These are phyloP conservation scores for Fraxinus xanthoxyloides DNA, from an alignment of 305 asterid species.

Conservation along the genomic window DNA sequence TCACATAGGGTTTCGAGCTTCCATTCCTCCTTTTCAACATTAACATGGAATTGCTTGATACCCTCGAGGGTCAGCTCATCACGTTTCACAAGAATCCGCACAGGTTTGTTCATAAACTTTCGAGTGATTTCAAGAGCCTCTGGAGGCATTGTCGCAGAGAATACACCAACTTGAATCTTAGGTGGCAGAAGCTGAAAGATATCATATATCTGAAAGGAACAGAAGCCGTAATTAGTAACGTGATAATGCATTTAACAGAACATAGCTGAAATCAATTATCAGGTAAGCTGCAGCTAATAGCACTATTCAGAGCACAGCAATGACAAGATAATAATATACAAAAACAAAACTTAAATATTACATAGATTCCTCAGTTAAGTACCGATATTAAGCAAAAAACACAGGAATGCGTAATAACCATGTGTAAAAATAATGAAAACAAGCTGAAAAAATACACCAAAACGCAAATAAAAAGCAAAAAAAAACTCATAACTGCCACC, in stretches of 20 bases:
- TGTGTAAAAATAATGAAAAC: neutral
- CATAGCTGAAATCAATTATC: neutral
- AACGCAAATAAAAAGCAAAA: neutral
- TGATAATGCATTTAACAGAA: neutral
- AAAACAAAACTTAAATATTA: neutral
- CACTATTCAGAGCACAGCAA: neutral
- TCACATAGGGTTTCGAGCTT: slow-evolving; percentile 14
- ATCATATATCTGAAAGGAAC: slow-evolving; percentile 6
- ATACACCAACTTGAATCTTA: slow-evolving; percentile 18
- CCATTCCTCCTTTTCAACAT: slow-evolving; percentile 17
- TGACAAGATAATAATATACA: neutral
- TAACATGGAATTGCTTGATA: slow-evolving; percentile 12
- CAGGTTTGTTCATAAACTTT: slow-evolving; percentile 20
- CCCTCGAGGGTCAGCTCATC: slow-evolving; percentile 19
- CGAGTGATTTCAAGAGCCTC: slow-evolving; percentile 19
- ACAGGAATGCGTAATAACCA: neutral
- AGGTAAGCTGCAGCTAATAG: neutral
- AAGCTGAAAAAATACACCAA: neutral
- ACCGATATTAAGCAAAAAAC: neutral
- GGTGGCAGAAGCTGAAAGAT: slow-evolving; percentile 21
- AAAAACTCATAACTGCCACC: neutral
- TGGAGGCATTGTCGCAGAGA: slow-evolving; percentile 19
- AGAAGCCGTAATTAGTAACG: neutral
- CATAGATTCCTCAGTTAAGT: neutral
- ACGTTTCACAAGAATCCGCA: slow-evolving; percentile 18